These are phyloP conservation scores for Beauveria pseudobassiana DNA, from an alignment of 2,329 filamentous ascomycete species.

Conservation along the genomic window DNA sequence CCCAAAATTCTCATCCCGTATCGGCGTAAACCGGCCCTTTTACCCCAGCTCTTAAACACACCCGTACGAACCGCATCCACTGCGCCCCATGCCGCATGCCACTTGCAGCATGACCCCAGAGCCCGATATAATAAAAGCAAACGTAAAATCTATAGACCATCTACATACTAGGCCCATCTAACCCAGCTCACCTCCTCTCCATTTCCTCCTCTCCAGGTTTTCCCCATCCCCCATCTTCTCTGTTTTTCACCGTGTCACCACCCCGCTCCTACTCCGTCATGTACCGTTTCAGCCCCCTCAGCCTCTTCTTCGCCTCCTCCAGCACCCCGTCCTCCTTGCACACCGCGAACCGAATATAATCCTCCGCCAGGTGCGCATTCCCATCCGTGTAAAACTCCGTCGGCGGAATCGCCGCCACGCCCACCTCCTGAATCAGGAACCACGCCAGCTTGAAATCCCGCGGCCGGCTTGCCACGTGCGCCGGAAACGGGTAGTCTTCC, in stretches of 20 bases:
- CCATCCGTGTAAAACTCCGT: conserved; percentile 91
- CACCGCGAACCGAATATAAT: conserved; percentile 91
- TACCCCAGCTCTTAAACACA: not conserved
- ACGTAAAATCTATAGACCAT: not conserved
- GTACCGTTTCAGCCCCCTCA: conserved; percentile 67
- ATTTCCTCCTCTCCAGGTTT: too few relatives aligned
- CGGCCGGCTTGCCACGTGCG: conserved; percentile 77
- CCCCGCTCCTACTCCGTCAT: conserved; percentile 32
- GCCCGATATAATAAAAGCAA: not conserved
- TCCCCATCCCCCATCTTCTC: not conserved
- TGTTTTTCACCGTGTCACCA: too few relatives aligned
- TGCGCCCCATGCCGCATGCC: not conserved
- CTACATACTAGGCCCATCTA: not conserved
- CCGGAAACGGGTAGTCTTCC: conserved; percentile 76
- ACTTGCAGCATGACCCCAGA: not conserved
- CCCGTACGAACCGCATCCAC: not conserved
- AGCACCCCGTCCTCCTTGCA: conserved; percentile 89
- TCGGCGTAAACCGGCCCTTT: not conserved
- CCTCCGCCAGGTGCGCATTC: conserved; percentile 79
- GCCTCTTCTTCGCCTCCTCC: conserved; percentile 67
- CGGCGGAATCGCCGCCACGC: conserved; percentile 90
- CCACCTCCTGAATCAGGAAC: conserved; percentile 95
- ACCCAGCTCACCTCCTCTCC: too few relatives aligned
- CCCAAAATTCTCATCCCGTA: too few relatives aligned
- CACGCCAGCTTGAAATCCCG: conserved; percentile 91